Evolutionary conservation across 2,329 filamentous ascomycete genomes (phyloP).

Genomic region (Triangularia setosa): DNA sequence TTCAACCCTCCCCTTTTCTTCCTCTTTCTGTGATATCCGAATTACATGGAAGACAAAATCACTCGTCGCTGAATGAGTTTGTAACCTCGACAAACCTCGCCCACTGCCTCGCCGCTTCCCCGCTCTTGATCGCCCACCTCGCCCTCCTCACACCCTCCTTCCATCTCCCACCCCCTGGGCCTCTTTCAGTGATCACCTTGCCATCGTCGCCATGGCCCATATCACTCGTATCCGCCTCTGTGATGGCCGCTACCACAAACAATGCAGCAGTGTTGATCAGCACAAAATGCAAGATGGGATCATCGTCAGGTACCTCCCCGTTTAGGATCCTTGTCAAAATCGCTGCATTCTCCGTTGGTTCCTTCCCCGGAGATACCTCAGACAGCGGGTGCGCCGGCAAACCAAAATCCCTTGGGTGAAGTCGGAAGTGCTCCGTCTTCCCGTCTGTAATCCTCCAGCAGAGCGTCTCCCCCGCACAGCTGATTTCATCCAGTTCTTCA

Average conservation of each 20-base stretch:
- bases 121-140: slow-evolving; percentile 81
- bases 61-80: slow-evolving; percentile 41
- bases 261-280: slow-evolving; percentile 89
- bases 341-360: slow-evolving; percentile 79
- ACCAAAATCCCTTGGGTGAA: slow-evolving; percentile 85
- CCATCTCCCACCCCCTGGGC: slow-evolving; percentile 84
- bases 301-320: slow-evolving; percentile 67
- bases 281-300: slow-evolving; percentile 90
- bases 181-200: slow-evolving; percentile 73
- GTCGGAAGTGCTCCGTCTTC: slow-evolving; percentile 69
- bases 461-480: slow-evolving; percentile 80
- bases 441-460: slow-evolving; percentile 74
- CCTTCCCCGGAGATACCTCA: slow-evolving; percentile 78
- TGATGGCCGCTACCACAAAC: slow-evolving; percentile 79
- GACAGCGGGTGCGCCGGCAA: slow-evolving; percentile 68
- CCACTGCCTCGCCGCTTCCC: slow-evolving; percentile 81
- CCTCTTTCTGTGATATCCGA: not conserved
- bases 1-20: not conserved
- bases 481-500: slow-evolving; percentile 93
- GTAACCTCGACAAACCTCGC: slow-evolving; percentile 78
- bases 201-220: slow-evolving; percentile 81
- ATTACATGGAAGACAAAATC: not conserved
- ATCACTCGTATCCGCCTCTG: slow-evolving; percentile 73
- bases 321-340: slow-evolving; percentile 75
- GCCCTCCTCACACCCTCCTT: slow-evolving; percentile 90